Base-by-base conservation (phyloP, 441 rosid species). In the Syzygium syzygioides region DNA sequence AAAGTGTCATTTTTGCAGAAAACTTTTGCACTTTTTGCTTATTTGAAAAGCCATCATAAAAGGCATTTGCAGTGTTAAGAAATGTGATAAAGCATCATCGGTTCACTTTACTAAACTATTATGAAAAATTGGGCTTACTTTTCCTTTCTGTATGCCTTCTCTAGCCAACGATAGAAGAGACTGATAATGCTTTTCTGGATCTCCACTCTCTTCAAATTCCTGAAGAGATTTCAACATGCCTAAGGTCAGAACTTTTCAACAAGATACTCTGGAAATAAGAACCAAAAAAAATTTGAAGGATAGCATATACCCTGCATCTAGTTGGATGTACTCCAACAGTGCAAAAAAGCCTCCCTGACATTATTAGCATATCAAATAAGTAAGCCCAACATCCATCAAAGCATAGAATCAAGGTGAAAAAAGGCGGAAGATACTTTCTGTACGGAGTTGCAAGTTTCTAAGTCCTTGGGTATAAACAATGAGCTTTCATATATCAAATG, bases 251-350 rank as follows among this genome's bases (percentile, higher is more conserved):
- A 89, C 88, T 25, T 55, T 88, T 56, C 30, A 68, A 45, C 71
- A 86, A 88, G 62, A 60, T 52, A 87, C 86, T n/a, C 11, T 55
- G 62, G 9, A 86, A 88, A 88, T 52, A 85, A 56, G 53, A 87
- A 45, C 59, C 87, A 26, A 66, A 79, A 85, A 62, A 62, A 62
- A 52, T 56, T 54, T 56, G 80, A 52, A 66, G 86, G 85, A 90
- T 87, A 55, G 57, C 68, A 57, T 79, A 86, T 76, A 96, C 99
- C 94, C 92, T 95, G 94, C 99, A 97, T 91, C 99, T 95, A 32
- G 99, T 98, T 14, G 98, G 99, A 92, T 98, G 99, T 86, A 97
- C 99, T 3, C 99, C 99, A 57, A 98, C 98, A 0, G 99, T 97
- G 86, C 99, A 97, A 85, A 95, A 98, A 86, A 97, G 95, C 94